Evolutionary conservation across 2,329 filamentous ascomycete genomes (phyloP), one percentile per base, ranked within the genome.

Genomic region (Purpureocillium takamizusanense): DNA sequence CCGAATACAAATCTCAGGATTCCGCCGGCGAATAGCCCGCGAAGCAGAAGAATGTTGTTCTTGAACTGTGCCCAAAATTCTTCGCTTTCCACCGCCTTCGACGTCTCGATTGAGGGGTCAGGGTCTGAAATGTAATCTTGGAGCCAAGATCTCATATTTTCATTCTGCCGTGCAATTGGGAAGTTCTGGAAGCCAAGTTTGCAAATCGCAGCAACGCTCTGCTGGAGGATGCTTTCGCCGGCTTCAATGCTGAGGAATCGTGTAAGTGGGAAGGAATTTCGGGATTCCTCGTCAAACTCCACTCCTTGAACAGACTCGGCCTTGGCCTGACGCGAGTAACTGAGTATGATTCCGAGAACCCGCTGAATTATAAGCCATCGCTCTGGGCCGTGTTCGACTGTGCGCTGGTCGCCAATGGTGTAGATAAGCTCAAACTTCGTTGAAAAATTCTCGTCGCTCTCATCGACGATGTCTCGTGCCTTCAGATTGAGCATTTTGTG

Each of bases 361-460:
- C 13, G 53, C 6, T 47, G 47, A 2, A 70, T 51, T 2, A 55
- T 53, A 3, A 53, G 33, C 59, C 2, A 37, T 18, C 13, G 18
- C 7, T 70, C 53, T 0, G 73, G 72, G 33, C 66, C 66, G 10
- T 69, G 58, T 5, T 81, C 72, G 0, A 80, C 59, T 0, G 67
- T 45, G 2, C 52, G 48, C 41, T 78, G 72, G 0, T 51, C 42
- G 0, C 78, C 79, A 46, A 81, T 70, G 0, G 77, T 80, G 41
- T 83, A 83, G 2, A 83, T 62, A 0, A 83, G 53, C 47, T 83
- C 76, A 30, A 78, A 80, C 34, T 71, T 74, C 4, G 70, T 64
- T 32, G 66, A 74, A 32, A 82, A 72, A 38, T 74, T 76, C 40
- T 82, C 76, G 35, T 84, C 80, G 30, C 73, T 78, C 52, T 84